phyloP scores from a whole-genome alignment of 768 basidiomycete genomes.

The Neoboletus magnificus region DNA sequence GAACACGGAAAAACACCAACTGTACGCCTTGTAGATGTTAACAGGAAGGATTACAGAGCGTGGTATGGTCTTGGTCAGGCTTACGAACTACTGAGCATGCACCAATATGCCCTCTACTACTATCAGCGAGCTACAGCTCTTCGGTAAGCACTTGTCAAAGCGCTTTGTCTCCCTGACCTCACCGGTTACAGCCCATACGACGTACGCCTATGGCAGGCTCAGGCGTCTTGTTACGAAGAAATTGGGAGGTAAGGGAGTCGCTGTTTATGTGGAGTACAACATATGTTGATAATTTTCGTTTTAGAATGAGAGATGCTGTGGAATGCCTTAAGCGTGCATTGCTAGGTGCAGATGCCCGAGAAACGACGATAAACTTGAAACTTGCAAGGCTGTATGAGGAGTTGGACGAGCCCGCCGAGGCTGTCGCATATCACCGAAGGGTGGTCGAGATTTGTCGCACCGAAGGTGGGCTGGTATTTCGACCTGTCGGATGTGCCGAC shows the following conservation, averaged over 20 bases:
- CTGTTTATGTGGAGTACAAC: not conserved
- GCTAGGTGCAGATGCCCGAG: slow-evolving; percentile 72
- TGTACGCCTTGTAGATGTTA: slow-evolving; percentile 64
- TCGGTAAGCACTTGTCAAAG: slow-evolving; percentile 45
- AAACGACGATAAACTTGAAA: slow-evolving; percentile 68
- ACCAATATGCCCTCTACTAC: slow-evolving; percentile 92
- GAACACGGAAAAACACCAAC: not conserved
- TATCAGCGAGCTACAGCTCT: slow-evolving; percentile 94
- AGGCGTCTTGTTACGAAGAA: slow-evolving; percentile 92
- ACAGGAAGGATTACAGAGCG: slow-evolving; percentile 93
- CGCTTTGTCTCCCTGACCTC: not conserved
- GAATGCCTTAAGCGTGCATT: slow-evolving; percentile 90
- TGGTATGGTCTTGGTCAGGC: slow-evolving; percentile 99
- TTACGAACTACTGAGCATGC: slow-evolving; percentile 96
- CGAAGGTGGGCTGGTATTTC: slow-evolving; percentile 40
- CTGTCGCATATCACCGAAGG: slow-evolving; percentile 77
- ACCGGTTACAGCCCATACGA: slow-evolving; percentile 75
- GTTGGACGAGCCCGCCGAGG: slow-evolving; percentile 62
- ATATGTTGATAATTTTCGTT: slow-evolving; percentile 6
- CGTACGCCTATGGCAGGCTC: slow-evolving; percentile 92
- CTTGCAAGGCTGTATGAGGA: slow-evolving; percentile 69
- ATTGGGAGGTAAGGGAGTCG: slow-evolving; percentile 62
- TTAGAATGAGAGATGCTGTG: slow-evolving; percentile 82
- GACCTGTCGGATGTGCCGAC: slow-evolving; percentile 1
- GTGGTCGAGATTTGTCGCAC: slow-evolving; percentile 62